These are phyloP conservation scores for Tolypocladium tropicale DNA, from an alignment of 2,329 filamentous ascomycete genomes.

Conservation along the genomic window DNA sequence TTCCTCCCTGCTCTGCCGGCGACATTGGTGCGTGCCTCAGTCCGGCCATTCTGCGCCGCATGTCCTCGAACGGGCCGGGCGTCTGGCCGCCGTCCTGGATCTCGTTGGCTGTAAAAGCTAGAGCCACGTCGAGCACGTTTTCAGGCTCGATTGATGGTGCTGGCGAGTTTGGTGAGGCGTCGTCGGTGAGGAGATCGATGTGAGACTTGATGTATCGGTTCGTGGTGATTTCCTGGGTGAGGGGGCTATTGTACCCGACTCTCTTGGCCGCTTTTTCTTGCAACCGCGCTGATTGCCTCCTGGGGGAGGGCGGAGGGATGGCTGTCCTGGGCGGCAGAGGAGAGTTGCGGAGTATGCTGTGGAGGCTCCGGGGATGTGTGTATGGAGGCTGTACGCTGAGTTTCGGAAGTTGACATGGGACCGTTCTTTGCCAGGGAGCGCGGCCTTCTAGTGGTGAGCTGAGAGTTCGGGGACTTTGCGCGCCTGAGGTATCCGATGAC, in stretches of 20 bases:
- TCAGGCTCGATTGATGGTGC: constrained; percentile 23
- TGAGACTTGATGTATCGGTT: constrained; percentile 53
- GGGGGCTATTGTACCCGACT: constrained; percentile 52
- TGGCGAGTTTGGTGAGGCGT: constrained; percentile 38
- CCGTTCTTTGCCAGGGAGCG: constrained; percentile 5
- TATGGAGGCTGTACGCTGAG: constrained; percentile 31
- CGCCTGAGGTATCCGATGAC: constrained; percentile 19
- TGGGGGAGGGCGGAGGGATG: constrained; percentile 40
- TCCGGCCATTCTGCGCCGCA: constrained; percentile 45
- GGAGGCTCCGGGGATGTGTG: constrained; percentile 45
- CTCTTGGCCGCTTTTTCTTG: constrained; percentile 43
- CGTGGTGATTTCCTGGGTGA: constrained; percentile 54
- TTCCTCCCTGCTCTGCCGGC: constrained; percentile 29
- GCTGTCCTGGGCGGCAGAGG: constrained; percentile 45
- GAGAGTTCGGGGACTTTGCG: neutral
- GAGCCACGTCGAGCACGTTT: constrained; percentile 35
- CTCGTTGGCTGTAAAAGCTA: constrained; percentile 43
- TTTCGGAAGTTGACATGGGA: neutral
- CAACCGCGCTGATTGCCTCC: constrained; percentile 42
- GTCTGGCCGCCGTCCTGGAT: constrained; percentile 52
- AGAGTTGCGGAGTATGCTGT: constrained; percentile 57
- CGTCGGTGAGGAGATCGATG: constrained; percentile 51
- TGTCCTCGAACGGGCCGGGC: constrained; percentile 53
- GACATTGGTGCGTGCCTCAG: constrained; percentile 30
- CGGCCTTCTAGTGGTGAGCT: constrained; percentile 8